Conservation (phyloP, 345 rosid genomes). For the Turnera subulata region DNA sequence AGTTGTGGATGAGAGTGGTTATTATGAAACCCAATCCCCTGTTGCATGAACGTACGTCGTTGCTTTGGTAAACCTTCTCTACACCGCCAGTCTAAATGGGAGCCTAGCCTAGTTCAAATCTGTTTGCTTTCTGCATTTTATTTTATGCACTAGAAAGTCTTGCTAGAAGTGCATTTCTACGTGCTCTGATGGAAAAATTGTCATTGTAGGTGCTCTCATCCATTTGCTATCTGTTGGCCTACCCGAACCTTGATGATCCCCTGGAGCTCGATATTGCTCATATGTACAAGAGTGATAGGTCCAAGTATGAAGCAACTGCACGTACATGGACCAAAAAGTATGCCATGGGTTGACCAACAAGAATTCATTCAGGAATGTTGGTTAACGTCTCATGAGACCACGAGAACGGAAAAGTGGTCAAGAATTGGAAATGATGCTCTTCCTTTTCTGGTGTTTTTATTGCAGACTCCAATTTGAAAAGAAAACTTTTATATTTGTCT, state of each 20-base stretch:
- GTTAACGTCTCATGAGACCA: background rate
- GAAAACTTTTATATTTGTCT: background rate
- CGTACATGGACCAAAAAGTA: constrained; percentile 25
- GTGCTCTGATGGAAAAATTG: background rate
- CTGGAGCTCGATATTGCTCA: constrained; percentile 24
- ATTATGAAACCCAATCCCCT: too few relatives aligned
- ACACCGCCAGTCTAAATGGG: too few relatives aligned
- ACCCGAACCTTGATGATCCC: constrained; percentile 23
- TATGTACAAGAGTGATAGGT: constrained; percentile 20
- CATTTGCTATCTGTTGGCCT: constrained; percentile 15
- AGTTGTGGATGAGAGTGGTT: too few relatives aligned
- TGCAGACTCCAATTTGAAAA: background rate
- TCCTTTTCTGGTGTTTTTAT: background rate
- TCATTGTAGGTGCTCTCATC: constrained; percentile 16
- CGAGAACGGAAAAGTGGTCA: background rate
- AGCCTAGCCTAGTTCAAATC: too few relatives aligned
- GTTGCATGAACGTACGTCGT: too few relatives aligned
- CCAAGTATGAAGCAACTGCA: constrained; percentile 23
- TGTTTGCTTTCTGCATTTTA: too few relatives aligned
- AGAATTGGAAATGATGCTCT: background rate
- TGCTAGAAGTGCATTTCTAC: too few relatives aligned
- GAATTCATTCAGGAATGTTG: background rate
- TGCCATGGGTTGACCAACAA: constrained; percentile 17
- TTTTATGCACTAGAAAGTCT: too few relatives aligned
- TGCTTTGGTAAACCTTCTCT: too few relatives aligned